Conservation (phyloP, 1,284 basidiomycete species). For the Apiotrichum siamense region DNA sequence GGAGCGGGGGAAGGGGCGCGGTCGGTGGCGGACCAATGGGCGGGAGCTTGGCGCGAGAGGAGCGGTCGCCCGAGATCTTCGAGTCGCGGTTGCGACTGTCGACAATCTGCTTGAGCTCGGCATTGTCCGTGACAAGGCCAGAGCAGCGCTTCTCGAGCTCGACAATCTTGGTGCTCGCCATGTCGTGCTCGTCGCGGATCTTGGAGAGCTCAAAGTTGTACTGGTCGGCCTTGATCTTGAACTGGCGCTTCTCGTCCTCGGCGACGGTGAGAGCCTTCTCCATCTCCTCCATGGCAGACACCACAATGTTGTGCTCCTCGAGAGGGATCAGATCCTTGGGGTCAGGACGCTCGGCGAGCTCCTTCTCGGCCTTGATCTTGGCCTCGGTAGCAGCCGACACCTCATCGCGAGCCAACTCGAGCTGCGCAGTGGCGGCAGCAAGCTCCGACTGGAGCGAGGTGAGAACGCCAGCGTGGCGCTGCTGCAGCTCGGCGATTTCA, state of each 20-base stretch:
- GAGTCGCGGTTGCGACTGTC: constrained; percentile 21
- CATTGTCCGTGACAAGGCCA: constrained; percentile 9
- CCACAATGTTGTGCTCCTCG: constrained; percentile 25
- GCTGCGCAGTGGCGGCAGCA: constrained; percentile 5
- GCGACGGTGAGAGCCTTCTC: constrained; percentile 27
- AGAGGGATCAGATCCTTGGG: constrained; percentile 10
- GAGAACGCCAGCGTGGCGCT: constrained; percentile 18
- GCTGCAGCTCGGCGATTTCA: constrained; percentile 17
- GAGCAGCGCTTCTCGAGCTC: constrained; percentile 25
- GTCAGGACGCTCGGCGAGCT: constrained; percentile 12
- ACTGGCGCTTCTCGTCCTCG: constrained; percentile 40
- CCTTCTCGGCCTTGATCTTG: constrained; percentile 14
- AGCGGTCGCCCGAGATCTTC: constrained; percentile 13
- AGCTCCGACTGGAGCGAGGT: constrained; percentile 15
- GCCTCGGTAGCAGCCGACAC: constrained; percentile 13
- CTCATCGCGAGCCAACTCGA: constrained; percentile 10
- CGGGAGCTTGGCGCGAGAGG: constrained; percentile 24
- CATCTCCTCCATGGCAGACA: constrained; percentile 37
- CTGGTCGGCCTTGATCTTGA: constrained; percentile 44
- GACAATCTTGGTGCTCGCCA: constrained; percentile 30
- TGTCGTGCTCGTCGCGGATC: constrained; percentile 35
- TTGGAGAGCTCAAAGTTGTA: constrained; percentile 39
- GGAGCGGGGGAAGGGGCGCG: constrained; percentile 38
- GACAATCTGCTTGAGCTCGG: constrained; percentile 19
- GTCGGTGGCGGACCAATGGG: constrained; percentile 42